A percentile compares a stretch with the other conserved stretches of the same genome.
Evolutionary conservation across 192 early-diverging fungal genomes (phyloP).

Genomic region (Chytriomyces confervae): DNA sequence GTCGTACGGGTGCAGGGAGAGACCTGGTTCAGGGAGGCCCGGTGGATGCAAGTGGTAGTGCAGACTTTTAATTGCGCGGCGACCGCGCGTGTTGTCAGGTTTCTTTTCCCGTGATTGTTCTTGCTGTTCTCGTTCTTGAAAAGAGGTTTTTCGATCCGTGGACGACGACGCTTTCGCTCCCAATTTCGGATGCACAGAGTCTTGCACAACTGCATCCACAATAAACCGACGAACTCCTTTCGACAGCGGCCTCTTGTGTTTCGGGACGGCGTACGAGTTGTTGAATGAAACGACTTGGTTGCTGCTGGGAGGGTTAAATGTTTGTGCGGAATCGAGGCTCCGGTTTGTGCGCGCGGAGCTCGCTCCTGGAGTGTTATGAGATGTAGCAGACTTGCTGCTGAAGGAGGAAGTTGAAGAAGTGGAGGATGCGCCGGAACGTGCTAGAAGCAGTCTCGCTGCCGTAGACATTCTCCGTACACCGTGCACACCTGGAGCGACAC

Average conservation of each 20-base stretch:
- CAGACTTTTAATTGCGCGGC: not conserved
- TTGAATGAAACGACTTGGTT: conserved; percentile 5
- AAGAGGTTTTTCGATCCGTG: not conserved
- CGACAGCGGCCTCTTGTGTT: conserved; percentile 17
- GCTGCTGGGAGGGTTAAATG: conserved; percentile 15
- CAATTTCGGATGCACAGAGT: conserved; percentile 27
- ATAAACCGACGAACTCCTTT: conserved; percentile 24
- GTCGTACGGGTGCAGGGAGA: conserved; percentile 13
- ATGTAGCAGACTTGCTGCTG: not conserved
- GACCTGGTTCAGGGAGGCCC: not conserved
- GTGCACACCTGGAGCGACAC: not conserved
- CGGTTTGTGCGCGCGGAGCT: not conserved
- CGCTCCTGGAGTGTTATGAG: not conserved
- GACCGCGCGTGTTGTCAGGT: not conserved
- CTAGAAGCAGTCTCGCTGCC: conserved; percentile 13
- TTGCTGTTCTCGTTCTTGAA: not conserved
- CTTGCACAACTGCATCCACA: conserved; percentile 19
- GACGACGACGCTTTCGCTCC: not conserved
- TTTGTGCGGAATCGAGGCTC: conserved; percentile 5
- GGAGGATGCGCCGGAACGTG: not conserved
- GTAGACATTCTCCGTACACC: conserved; percentile 22
- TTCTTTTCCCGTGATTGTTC: not conserved
- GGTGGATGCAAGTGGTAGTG: conserved; percentile 36
- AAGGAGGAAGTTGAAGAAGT: not conserved
- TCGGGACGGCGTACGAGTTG: conserved; percentile 19